These are phyloP conservation scores for Termitomyces sp. DNA, from an alignment of 768 basidiomycete genomes.

Conservation along the genomic window DNA sequence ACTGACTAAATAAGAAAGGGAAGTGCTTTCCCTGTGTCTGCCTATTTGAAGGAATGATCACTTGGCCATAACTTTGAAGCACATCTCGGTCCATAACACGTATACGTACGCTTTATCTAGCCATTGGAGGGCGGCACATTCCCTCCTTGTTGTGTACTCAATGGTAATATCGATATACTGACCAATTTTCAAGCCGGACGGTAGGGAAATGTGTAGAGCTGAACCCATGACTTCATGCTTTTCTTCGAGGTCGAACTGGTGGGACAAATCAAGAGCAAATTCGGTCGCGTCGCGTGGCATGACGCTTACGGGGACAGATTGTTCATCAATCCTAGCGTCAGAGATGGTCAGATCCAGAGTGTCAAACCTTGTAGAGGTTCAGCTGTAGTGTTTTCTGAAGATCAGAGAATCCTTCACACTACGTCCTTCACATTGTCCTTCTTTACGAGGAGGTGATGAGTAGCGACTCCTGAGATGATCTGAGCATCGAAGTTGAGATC, in stretches of 20 bases:
- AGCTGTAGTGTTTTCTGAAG: too few species aligned
- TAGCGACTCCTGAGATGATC: too few species aligned
- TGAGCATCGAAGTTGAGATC: conserved; percentile 13
- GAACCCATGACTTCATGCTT: conserved; percentile 72
- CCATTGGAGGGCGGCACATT: conserved; percentile 81
- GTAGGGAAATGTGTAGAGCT: conserved; percentile 55
- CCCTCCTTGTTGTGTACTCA: conserved; percentile 65
- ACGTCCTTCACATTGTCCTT: conserved; percentile 48
- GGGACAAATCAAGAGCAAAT: neutral
- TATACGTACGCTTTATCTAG: conserved; percentile 63
- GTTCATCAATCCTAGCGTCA: conserved; percentile 5
- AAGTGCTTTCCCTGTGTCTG: conserved; percentile 82
- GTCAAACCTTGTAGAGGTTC: conserved; percentile 50
- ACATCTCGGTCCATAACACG: neutral
- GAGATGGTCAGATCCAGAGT: conserved; percentile 60
- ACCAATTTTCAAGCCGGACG: conserved; percentile 28
- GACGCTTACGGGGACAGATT: conserved; percentile 35
- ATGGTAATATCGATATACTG: conserved; percentile 49
- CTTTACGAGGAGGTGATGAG: conserved; percentile 43
- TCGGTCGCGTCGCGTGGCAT: neutral
- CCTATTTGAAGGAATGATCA: conserved; percentile 26
- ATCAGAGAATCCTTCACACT: conserved; percentile 36
- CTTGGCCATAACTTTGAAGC: neutral
- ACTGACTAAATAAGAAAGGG: conserved; percentile 88
- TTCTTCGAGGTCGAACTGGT: conserved; percentile 46